Evolutionary conservation across 1,139 yeast species (phyloP).

Genomic region (Entelexis sorbosivorans): DNA sequence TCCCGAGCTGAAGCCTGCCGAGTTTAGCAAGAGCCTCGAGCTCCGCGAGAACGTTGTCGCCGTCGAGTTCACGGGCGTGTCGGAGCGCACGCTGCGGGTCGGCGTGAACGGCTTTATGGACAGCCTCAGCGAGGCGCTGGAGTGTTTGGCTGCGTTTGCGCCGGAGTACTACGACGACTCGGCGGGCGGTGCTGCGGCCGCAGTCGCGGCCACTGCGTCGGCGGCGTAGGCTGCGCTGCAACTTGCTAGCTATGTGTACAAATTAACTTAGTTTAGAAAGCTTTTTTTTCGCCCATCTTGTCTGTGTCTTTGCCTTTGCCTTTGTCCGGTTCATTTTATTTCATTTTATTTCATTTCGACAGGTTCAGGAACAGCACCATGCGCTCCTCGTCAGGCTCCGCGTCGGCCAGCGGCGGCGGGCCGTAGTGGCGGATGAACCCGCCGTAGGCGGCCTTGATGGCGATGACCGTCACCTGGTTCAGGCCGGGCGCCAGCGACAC

Average conservation of each 20-base stretch:
- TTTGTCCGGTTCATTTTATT: no score
- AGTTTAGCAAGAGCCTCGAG: constrained; percentile 25
- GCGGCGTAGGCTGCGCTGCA: no score
- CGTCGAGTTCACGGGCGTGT: constrained; percentile 43
- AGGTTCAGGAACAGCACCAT: constrained; percentile 23
- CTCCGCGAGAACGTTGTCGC: constrained; percentile 29
- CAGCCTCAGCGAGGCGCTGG: constrained; percentile 51
- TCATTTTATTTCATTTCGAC: constrained; percentile 14
- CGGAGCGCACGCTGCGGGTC: constrained; percentile 57
- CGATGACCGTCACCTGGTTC: constrained; percentile 24
- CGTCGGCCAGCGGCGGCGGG: constrained; percentile 25
- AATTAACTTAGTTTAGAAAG: no score
- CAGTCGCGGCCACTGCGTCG: no score
- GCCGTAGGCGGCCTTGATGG: constrained; percentile 21
- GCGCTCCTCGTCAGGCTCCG: constrained; percentile 25
- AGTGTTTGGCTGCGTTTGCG: constrained; percentile 25
- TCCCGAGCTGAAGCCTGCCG: constrained; percentile 57
- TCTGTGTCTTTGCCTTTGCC: no score
- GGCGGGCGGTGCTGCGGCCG: no score
- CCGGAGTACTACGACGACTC: constrained; percentile 9
- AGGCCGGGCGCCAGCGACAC: constrained; percentile 23
- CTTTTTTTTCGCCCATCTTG: no score
- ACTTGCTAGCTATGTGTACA: no score
- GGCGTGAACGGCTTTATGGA: constrained; percentile 61
- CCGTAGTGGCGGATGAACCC: constrained; percentile 24